phyloP scores from a whole-genome alignment of 1,139 yeast species.

The Meyerozyma smithsonii region DNA sequence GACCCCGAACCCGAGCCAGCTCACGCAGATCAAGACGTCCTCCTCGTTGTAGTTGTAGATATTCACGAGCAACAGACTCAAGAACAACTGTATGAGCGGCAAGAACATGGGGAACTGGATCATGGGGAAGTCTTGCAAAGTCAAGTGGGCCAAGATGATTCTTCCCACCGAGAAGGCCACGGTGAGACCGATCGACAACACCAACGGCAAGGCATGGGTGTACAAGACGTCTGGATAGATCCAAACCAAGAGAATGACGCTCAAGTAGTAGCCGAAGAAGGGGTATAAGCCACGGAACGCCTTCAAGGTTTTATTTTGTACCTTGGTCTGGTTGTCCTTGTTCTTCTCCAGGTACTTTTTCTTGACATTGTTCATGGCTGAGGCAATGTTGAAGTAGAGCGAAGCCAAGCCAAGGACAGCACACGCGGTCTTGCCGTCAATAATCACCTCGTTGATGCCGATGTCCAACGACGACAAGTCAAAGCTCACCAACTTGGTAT shows the following conservation, averaged over 20 bases:
- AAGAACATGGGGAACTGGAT: slow-evolving; percentile 64
- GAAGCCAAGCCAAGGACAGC: slow-evolving; percentile 49
- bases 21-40: slow-evolving; percentile 41
- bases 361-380: slow-evolving; percentile 70
- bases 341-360: slow-evolving; percentile 37
- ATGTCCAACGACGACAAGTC: slow-evolving; percentile 25
- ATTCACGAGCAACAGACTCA: slow-evolving; percentile 35
- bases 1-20: slow-evolving; percentile 74
- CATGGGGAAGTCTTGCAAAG: slow-evolving; percentile 72
- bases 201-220: slow-evolving; percentile 51
- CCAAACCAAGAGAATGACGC: slow-evolving; percentile 45
- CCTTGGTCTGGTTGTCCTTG: slow-evolving; percentile 14
- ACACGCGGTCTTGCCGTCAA: slow-evolving; percentile 34
- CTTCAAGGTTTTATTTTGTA: slow-evolving; percentile 23
- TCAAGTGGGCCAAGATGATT: slow-evolving; percentile 83
- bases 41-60: slow-evolving; percentile 36
- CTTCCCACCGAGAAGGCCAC: slow-evolving; percentile 86
- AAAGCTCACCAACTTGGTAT: slow-evolving; percentile 26
- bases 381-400: slow-evolving; percentile 63
- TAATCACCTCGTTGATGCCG: slow-evolving; percentile 20
- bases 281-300: slow-evolving; percentile 69
- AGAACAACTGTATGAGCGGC: slow-evolving; percentile 53
- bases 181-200: slow-evolving; percentile 66
- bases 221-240: slow-evolving; percentile 49
- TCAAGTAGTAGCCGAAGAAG: slow-evolving; percentile 58